Evolutionary conservation across 352 stramenopile genomes (phyloP), one percentile per base, ranked within the genome.

Genomic region (Globisporangium perplexum): DNA sequence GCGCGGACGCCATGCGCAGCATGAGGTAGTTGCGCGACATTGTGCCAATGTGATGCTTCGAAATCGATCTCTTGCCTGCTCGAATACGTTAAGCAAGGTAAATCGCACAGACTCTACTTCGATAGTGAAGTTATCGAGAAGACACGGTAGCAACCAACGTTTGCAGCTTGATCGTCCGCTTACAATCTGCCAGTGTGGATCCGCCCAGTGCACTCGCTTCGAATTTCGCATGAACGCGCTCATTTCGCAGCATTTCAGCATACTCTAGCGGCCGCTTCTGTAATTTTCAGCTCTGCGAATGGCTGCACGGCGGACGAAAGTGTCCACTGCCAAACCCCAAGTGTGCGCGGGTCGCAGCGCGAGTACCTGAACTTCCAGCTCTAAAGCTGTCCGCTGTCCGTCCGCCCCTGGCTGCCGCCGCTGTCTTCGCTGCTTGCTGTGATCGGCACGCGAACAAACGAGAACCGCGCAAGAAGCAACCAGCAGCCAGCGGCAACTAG

Each of bases 1-100:
- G 62, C 42, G 50, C 60, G 45, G 68, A 77, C 28, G 68, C 68
- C 68, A 77, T 77, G 44, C 61, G 62, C 42, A 77, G 63, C 51
- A 74, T 66, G 59, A 77, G 69, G 57, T 77, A 77, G 47, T 64
- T 59, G 50, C 74, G 68, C n/a, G 65, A 70, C 68, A 77, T 77
- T 23, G 33, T 47, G 39, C 15, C 18, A 20, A 8, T 42, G 5
- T 42, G 14, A 4, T n/a, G n/a, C n/a, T n/a, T n/a, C n/a, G n/a
- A n/a, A n/a, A n/a, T n/a, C n/a, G n/a, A n/a, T n/a, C n/a, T n/a
- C n/a, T n/a, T n/a, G n/a, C n/a, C n/a, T n/a, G n/a, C n/a, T n/a
- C n/a, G n/a, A n/a, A n/a, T n/a, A n/a, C n/a, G n/a, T n/a, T n/a
- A n/a, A n/a, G n/a, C n/a, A n/a, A n/a, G n/a, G n/a, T n/a, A n/a